Conservation (phyloP, 306 rosid species). For the Betula pendula region DNA sequence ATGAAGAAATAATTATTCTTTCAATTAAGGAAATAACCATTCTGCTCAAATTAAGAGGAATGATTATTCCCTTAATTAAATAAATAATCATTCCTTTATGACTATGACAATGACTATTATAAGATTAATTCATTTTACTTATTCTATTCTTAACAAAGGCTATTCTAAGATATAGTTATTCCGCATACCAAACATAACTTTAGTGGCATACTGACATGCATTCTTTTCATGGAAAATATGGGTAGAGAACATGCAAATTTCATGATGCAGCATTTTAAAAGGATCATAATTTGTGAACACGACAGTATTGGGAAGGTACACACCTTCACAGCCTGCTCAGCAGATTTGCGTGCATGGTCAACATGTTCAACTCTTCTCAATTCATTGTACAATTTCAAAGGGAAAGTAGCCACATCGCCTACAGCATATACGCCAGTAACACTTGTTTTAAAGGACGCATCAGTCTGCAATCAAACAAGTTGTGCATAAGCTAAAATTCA, state of each 20-base stretch:
- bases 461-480: slow-evolving; percentile 63
- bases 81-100: no score
- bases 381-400: slow-evolving; percentile 79
- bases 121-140: no score
- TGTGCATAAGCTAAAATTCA: not conserved
- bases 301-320: slow-evolving; percentile 21
- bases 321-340: slow-evolving; percentile 98
- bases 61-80: no score
- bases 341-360: slow-evolving; percentile 97
- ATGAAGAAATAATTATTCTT: no score
- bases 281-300: slow-evolving; percentile 9
- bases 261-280: not conserved
- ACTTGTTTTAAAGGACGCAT: slow-evolving; percentile 77
- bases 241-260: not conserved
- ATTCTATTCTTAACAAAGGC: no score
- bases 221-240: not conserved
- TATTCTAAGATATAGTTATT: no score
- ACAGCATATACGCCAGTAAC: slow-evolving; percentile 89
- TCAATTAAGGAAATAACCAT: no score
- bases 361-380: slow-evolving; percentile 94
- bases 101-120: no score
- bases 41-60: no score
- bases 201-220: no score
- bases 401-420: slow-evolving; percentile 97
- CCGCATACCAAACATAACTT: no score